Base-by-base conservation (phyloP, 345 rosid species). In the Erysimum cheiranthoides region DNA sequence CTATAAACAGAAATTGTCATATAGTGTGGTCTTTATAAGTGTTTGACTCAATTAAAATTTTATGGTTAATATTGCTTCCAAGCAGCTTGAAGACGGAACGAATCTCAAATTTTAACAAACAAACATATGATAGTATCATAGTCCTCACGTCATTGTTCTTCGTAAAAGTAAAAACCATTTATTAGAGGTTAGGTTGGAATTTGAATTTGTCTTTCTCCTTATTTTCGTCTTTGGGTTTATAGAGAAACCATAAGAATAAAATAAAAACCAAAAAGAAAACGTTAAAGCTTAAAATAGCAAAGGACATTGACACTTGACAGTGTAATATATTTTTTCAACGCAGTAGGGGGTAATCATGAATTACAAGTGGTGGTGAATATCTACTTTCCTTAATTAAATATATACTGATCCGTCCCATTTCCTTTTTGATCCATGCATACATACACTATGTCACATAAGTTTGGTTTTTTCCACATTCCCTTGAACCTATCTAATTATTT, bases 121-220 rank as follows among this genome's bases (percentile, higher is more conserved):
- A 40, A 28, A 28, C 6, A 18, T 6, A 50, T 13, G 52, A 36
- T 25, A 9, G 52, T 69, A 17, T 69, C 17, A 42, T 30, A 13
- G 54, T 65, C 36, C 42, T 42, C 31, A 69, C 45, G 65, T 43
- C 38, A 59, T 49, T 58, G 27, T 59, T 36, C n/a, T 36, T 60
- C 60, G 36, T 36, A 25, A 17, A 65, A 45, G 18, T 34, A 43
- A 45, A 17, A 32, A 13, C n/a, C 66, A 66, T 57, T 65, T 57
- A 74, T 28, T 4, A 64, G 64, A 53, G 71, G 77, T 65, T 54
- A 73, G 71, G 65, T 65, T 65, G 25, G 64, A 65, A 54, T 14
- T 64, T 65, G 57, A 73, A 62, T 52, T 5, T 52, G 35, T 42
- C 32, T 46, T 39, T 53, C 52, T 40, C 17, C 47, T 35, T 40